These are phyloP conservation scores for Peronospora tabacina DNA, from an alignment of 352 stramenopile species.

Conservation along the genomic window DNA sequence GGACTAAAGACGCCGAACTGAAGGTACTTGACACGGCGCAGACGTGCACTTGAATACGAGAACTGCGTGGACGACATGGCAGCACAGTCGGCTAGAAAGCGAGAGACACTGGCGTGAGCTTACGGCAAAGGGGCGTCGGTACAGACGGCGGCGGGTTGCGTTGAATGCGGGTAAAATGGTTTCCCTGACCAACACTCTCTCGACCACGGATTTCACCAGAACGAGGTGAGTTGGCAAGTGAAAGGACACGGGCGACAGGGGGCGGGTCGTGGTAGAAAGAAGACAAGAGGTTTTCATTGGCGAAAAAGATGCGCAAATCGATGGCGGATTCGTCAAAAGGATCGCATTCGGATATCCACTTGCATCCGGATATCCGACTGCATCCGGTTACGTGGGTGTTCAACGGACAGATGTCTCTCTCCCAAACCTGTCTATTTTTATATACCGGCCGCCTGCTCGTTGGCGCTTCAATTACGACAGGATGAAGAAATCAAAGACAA, in stretches of 20 bases:
- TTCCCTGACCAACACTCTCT: constrained; percentile 27
- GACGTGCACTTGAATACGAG: constrained; percentile 91
- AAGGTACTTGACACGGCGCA: constrained; percentile 95
- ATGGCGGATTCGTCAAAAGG: constrained; percentile 8
- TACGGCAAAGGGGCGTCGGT: background rate
- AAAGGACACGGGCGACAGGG: constrained; percentile 22
- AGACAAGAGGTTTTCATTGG: constrained; percentile 16
- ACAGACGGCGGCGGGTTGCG: background rate
- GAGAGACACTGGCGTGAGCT: background rate
- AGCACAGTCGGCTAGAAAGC: background rate
- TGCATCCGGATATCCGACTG: background rate
- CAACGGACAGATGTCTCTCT: background rate
- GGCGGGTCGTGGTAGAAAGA: constrained; percentile 15
- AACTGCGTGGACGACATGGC: constrained; percentile 87
- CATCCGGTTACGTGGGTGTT: background rate
- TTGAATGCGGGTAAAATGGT: constrained; percentile 12
- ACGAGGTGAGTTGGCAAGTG: constrained; percentile 72
- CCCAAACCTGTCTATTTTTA: too few species aligned
- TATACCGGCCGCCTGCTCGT: too few species aligned
- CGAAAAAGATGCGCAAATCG: too few species aligned
- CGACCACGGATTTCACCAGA: constrained; percentile 29
- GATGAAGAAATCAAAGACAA: constrained; percentile 38
- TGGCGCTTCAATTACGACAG: too few species aligned
- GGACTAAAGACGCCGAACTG: constrained; percentile 98
- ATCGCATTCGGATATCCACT: too few species aligned